phyloP scores from a whole-genome alignment of 2,329 filamentous ascomycete species.

The Daldinia sp. region DNA sequence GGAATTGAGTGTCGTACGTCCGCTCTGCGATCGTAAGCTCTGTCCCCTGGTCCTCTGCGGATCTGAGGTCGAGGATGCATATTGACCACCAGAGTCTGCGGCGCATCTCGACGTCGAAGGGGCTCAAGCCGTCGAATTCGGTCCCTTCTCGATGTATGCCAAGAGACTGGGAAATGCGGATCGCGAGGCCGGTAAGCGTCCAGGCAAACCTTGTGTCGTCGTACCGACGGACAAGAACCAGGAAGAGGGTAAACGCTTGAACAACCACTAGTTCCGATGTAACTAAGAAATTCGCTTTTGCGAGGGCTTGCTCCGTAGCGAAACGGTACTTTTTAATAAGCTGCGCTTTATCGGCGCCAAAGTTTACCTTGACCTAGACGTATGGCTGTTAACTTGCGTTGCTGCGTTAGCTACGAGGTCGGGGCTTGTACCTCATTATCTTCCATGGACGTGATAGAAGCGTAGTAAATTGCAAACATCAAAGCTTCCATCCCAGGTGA shows the following conservation, averaged over 20 bases:
- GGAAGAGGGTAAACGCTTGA: conserved; percentile 71
- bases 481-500: conserved; percentile 69
- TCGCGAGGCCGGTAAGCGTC: conserved; percentile 73
- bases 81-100: conserved; percentile 73
- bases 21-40: conserved; percentile 60
- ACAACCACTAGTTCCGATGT: conserved; percentile 69
- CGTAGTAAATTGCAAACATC: conserved; percentile 72
- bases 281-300: conserved; percentile 71
- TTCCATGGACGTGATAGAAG: conserved; percentile 69
- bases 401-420: not conserved
- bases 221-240: conserved; percentile 65
- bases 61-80: conserved; percentile 69
- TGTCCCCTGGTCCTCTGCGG: conserved; percentile 70
- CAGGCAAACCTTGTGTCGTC: conserved; percentile 69
- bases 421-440: conserved; percentile 65
- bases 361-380: conserved; percentile 63
- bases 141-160: conserved; percentile 70
- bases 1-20: conserved; percentile 65
- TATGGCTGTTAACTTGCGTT: conserved; percentile 31
- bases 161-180: conserved; percentile 66
- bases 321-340: conserved; percentile 63
- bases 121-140: conserved; percentile 63
- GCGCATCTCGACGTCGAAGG: conserved; percentile 73
- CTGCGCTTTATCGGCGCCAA: conserved; percentile 61
- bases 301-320: conserved; percentile 69